These are phyloP conservation scores for Rutidosis leptorrhynchoides DNA, from an alignment of 129 eudicot species.

Conservation along the genomic window DNA sequence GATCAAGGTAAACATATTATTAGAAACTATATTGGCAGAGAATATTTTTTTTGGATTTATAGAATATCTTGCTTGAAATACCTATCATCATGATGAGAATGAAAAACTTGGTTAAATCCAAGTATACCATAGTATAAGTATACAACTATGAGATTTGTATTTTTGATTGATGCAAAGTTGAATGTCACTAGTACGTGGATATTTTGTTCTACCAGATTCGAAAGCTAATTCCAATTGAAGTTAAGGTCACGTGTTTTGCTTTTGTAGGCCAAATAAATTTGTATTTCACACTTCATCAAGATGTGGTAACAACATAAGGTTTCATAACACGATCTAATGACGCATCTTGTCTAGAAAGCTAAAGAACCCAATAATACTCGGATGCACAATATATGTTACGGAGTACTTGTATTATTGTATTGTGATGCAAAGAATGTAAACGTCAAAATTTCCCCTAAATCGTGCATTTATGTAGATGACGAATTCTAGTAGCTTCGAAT, in stretches of 20 bases:
- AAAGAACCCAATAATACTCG: too few species aligned
- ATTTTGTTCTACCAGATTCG: not conserved
- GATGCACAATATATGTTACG: too few species aligned
- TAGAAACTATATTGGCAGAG: constrained; percentile 15
- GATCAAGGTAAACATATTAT: not conserved
- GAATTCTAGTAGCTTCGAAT: too few species aligned
- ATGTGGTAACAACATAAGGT: not conserved
- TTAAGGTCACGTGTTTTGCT: not conserved
- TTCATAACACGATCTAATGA: not conserved
- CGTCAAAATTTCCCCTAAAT: too few species aligned
- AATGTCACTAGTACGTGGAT: not conserved
- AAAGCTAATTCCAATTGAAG: not conserved
- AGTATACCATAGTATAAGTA: not conserved
- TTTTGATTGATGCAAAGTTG: not conserved
- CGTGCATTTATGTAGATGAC: too few species aligned
- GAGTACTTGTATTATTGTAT: too few species aligned
- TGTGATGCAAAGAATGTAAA: not conserved
- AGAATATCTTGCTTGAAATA: constrained; percentile 4
- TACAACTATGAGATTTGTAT: not conserved
- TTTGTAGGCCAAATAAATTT: not conserved
- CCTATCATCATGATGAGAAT: not conserved
- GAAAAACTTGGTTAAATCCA: not conserved
- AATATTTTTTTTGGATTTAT: constrained; percentile 16
- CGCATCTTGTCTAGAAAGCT: not conserved
- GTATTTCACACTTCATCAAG: not conserved